phyloP scores from a whole-genome alignment of 2,329 filamentous ascomycete genomes.

The Niveomyces coronatus region DNA sequence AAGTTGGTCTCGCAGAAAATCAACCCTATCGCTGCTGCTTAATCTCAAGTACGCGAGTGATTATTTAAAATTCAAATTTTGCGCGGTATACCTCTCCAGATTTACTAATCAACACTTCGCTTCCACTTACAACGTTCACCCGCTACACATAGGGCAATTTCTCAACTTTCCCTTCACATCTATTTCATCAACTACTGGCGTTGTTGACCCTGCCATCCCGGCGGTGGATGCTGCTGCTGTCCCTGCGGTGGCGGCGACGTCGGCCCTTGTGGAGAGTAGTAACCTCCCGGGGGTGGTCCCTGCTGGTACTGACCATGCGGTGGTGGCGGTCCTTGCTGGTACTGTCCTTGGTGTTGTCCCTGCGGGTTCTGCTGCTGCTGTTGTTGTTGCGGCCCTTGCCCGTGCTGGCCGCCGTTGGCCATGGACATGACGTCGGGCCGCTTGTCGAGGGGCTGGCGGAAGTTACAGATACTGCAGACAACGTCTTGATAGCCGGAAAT shows the following conservation, averaged over 20 bases:
- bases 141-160: too few relatives aligned
- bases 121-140: too few relatives aligned
- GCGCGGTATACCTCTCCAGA: too few relatives aligned
- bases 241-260: constrained; percentile 5
- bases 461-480: constrained; percentile 65
- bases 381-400: constrained; percentile 22
- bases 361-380: constrained; percentile 9
- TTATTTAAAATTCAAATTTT: too few relatives aligned
- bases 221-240: constrained; percentile 5
- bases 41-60: too few relatives aligned
- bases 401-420: constrained; percentile 29
- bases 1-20: too few relatives aligned
- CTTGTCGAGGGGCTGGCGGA: constrained; percentile 55
- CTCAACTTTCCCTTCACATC: neutral
- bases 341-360: constrained; percentile 11
- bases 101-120: neutral
- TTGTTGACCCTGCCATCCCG: constrained; percentile 8
- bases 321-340: constrained; percentile 18
- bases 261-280: neutral
- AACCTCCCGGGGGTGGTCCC: too few relatives aligned
- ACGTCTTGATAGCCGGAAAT: constrained; percentile 59
- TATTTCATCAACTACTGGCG: constrained; percentile 4
- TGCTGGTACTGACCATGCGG: neutral
- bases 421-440: constrained; percentile 46
- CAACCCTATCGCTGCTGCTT: too few relatives aligned